Evolutionary conservation across 2,329 filamentous ascomycete species (phyloP).

Genomic region (Penicillium sp.): DNA sequence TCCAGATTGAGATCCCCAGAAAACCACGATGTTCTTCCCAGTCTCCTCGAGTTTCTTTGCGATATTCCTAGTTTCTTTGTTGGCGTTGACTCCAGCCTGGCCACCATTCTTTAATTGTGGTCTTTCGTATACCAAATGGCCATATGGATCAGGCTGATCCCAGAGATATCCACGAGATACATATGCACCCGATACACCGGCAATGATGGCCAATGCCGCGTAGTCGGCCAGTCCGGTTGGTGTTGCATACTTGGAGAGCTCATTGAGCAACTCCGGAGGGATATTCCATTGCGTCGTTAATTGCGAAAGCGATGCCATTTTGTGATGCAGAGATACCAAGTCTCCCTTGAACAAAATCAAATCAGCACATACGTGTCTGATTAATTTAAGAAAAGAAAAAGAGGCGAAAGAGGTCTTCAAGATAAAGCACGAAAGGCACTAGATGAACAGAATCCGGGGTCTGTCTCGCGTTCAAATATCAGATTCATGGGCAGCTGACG

Average conservation of each 20-base stretch:
- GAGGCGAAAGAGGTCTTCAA: background rate
- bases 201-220: conserved; percentile 40
- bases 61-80: conserved; percentile 52
- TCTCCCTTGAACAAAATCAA: background rate
- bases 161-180: conserved; percentile 50
- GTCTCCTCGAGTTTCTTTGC: conserved; percentile 48
- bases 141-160: conserved; percentile 56
- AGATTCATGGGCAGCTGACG: background rate
- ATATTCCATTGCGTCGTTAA: conserved; percentile 15
- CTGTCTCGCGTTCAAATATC: background rate
- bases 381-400: background rate
- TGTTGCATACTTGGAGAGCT: conserved; percentile 22
- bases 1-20: conserved; percentile 94
- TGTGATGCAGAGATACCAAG: background rate
- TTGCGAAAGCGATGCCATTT: conserved; percentile 13
- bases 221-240: conserved; percentile 38
- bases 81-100: conserved; percentile 11
- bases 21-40: conserved; percentile 76
- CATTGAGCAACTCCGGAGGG: conserved; percentile 23
- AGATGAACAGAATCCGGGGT: background rate
- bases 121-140: conserved; percentile 54
- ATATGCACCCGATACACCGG: conserved; percentile 44
- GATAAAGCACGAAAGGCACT: no score
- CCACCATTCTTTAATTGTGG: conserved; percentile 49
- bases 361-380: background rate